Evolutionary conservation across 1,284 basidiomycete species (phyloP), one percentile per base, ranked within the genome.

Genomic region (Sanghuangporus baumii): DNA sequence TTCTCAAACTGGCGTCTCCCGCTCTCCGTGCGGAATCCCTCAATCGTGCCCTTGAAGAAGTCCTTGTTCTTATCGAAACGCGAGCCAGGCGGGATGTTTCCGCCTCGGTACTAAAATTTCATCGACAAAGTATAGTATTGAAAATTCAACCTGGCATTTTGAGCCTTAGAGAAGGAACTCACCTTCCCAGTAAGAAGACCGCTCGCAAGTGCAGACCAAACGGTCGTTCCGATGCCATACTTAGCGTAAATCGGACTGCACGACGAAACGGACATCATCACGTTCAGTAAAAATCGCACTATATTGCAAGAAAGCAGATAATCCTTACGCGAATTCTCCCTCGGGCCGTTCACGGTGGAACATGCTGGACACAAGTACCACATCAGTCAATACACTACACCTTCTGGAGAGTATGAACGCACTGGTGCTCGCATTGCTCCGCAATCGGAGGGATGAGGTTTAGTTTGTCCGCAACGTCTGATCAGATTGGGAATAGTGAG

Each of bases 401-500:
- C 23, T 31, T 4, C 26, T 31, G 34, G 37, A 34, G 55, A 36
- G 31, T 12, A 16, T 23, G 31, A 18, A 70, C 75, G 47, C 60
- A 86, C 85, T 86, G 74, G 70, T 88, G 84, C 72, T 91, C 83
- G 70, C 87, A 88, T 75, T 94, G 93, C 70, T 95, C 93, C 56
- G 86, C 87, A 59, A 88, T 81, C 3, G 93, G 93, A 4, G 82
- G 80, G 67, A 89, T 82, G 55, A 95, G 79, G 66, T 84, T 83
- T 60, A 93, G 79, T 64, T 84, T 84, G 60, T 79, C 78, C 3
- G 92, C 91, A 60, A 94, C 77, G 66, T 89, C 86, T 84, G 55
- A 57, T 31, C 26, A 31, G 51, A 16, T 37, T 36, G 46, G 2
- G n/a, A 7, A 12, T 40, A 60, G 20, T 26, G 36, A 18, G 41